Conservation (phyloP, 2,329 filamentous ascomycete species). For the Fusarium caatingaense region DNA sequence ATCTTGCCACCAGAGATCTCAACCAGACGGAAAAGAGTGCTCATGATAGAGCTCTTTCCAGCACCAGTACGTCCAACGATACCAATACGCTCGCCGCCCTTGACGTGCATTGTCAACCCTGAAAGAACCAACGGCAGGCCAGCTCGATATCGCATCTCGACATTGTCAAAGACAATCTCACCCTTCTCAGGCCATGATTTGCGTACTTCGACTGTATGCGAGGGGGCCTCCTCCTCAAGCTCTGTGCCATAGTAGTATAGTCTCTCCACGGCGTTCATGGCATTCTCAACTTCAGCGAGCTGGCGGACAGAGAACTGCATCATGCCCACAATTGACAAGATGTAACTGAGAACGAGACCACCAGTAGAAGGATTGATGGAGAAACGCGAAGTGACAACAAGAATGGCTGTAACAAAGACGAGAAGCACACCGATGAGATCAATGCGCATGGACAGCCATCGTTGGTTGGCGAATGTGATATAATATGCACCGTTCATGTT, state of each 20-base stretch:
- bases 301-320: conserved; percentile 95
- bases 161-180: conserved; percentile 79
- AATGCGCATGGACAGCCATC: conserved; percentile 88
- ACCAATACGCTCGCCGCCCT: conserved; percentile 81
- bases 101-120: conserved; percentile 77
- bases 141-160: conserved; percentile 81
- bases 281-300: conserved; percentile 94
- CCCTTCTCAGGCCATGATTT: conserved; percentile 87
- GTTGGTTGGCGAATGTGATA: conserved; percentile 93
- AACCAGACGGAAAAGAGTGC: conserved; percentile 80
- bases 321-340: conserved; percentile 93
- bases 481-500: conserved; percentile 96
- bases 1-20: conserved; percentile 73
- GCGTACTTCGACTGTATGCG: conserved; percentile 79
- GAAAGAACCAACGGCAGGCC: conserved; percentile 79
- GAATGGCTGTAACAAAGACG: conserved; percentile 87
- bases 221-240: conserved; percentile 88
- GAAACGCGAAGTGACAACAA: conserved; percentile 93
- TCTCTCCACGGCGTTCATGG: conserved; percentile 96
- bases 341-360: conserved; percentile 91
- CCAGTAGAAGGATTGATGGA: conserved; percentile 84
- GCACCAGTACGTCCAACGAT: conserved; percentile 85
- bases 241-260: conserved; percentile 88
- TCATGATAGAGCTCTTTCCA: conserved; percentile 87
- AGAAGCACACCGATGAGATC: conserved; percentile 86